Conservation (phyloP, 148 eudicot genomes). For the Silene conica region DNA sequence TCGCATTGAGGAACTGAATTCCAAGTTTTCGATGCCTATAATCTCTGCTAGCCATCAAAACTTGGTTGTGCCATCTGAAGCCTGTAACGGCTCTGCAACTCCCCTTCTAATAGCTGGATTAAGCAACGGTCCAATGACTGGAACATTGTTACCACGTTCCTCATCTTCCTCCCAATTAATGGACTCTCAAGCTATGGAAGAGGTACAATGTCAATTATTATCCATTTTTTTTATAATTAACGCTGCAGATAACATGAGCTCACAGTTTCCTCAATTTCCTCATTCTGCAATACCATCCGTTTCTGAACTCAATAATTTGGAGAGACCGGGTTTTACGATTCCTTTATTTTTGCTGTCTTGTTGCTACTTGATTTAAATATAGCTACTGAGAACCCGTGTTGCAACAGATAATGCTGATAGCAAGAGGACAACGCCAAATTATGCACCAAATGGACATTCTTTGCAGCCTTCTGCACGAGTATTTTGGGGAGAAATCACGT, state of each 20-base stretch:
- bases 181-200: constrained; percentile 78
- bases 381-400: background rate
- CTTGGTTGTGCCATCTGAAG: constrained; percentile 67
- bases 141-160: constrained; percentile 49
- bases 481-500: constrained; percentile 43
- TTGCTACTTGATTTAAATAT: background rate
- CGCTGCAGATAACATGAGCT: background rate
- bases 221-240: background rate
- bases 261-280: background rate
- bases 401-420: constrained; percentile 53
- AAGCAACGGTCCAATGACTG: constrained; percentile 50
- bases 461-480: constrained; percentile 57
- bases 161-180: constrained; percentile 76
- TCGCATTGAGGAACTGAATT: constrained; percentile 71
- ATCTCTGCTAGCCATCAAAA: constrained; percentile 70
- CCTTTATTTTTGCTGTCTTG: background rate
- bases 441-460: constrained; percentile 76
- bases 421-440: constrained; percentile 69
- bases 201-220: constrained; percentile 40
- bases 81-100: constrained; percentile 57
- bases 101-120: constrained; percentile 48
- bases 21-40: constrained; percentile 42
- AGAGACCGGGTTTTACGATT: too few species aligned
- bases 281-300: background rate
- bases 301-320: too few species aligned